phyloP scores from a whole-genome alignment of 2,329 filamentous ascomycete species.

The Plectosphaerella sp. region DNA sequence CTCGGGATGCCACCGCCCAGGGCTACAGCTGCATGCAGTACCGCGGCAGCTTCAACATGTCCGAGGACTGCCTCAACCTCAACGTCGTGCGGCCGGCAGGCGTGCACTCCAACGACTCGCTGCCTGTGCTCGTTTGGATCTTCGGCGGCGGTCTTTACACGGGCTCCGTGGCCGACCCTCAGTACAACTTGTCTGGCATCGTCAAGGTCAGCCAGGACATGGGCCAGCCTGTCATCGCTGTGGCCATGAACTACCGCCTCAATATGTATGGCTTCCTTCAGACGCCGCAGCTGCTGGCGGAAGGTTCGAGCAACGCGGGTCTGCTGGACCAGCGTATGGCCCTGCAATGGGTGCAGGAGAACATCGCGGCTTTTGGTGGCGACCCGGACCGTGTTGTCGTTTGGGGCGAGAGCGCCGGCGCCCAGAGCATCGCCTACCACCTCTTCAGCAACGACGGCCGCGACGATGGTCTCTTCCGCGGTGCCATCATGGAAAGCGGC shows the following conservation, averaged over 20 bases:
- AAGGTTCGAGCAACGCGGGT: slow-evolving; percentile 43
- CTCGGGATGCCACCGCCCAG: slow-evolving; percentile 34
- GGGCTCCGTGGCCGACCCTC: slow-evolving; percentile 45
- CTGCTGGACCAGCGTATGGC: slow-evolving; percentile 45
- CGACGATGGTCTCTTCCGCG: slow-evolving; percentile 50
- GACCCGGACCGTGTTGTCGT: slow-evolving; percentile 39
- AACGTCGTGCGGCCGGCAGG: slow-evolving; percentile 36
- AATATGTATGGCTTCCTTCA: slow-evolving; percentile 50
- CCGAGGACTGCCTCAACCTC: slow-evolving; percentile 43
- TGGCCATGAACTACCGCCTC: slow-evolving; percentile 50
- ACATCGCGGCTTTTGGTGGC: slow-evolving; percentile 47
- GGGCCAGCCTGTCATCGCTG: slow-evolving; percentile 47
- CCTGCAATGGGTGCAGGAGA: slow-evolving; percentile 47
- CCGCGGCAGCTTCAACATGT: slow-evolving; percentile 32
- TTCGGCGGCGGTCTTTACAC: slow-evolving; percentile 50
- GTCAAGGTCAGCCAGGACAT: slow-evolving; percentile 48
- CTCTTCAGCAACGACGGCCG: slow-evolving; percentile 51
- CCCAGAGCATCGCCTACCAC: slow-evolving; percentile 38
- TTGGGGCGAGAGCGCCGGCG: slow-evolving; percentile 43
- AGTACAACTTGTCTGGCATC: slow-evolving; percentile 62
- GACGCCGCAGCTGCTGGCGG: slow-evolving; percentile 34
- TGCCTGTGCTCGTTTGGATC: slow-evolving; percentile 51
- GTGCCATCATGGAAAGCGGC: slow-evolving; percentile 50
- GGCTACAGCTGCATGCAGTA: slow-evolving; percentile 44
- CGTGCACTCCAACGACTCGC: slow-evolving; percentile 17